Conservation (phyloP, 495 filamentous ascomycete genomes). For the Podospora anserina region DNA sequence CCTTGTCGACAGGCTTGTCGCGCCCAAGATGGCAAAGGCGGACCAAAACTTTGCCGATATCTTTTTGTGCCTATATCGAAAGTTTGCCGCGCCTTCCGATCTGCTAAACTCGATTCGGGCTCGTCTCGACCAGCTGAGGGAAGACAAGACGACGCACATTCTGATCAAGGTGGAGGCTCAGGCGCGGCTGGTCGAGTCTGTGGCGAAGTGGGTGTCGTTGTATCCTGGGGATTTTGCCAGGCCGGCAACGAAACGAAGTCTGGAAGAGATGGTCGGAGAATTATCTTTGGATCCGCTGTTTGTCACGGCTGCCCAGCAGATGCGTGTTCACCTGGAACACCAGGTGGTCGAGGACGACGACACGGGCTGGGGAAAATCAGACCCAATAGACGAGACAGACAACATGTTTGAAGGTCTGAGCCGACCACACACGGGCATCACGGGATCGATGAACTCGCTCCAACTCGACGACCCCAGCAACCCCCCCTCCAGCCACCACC, state of each 20-base stretch:
- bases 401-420: conserved; percentile 24
- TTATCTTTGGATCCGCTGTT: conserved; percentile 71
- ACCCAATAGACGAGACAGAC: conserved; percentile 51
- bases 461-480: conserved; percentile 40
- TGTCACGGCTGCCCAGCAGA: conserved; percentile 77
- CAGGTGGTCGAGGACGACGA: conserved; percentile 78
- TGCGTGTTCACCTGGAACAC: conserved; percentile 59
- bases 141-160: conserved; percentile 56
- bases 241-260: conserved; percentile 63
- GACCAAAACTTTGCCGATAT: conserved; percentile 82
- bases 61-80: conserved; percentile 92
- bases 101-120: conserved; percentile 70
- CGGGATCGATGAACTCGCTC: conserved; percentile 44
- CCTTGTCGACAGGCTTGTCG: conserved; percentile 79
- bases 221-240: conserved; percentile 93
- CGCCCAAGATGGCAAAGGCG: conserved; percentile 74
- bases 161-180: conserved; percentile 74
- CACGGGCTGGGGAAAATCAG: conserved; percentile 68
- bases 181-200: conserved; percentile 73
- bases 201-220: conserved; percentile 83
- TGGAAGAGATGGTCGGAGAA: conserved; percentile 67
- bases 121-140: conserved; percentile 67
- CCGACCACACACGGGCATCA: conserved; percentile 32
- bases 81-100: conserved; percentile 77
- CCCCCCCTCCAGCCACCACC: conserved; percentile 34